A percentile compares a stretch with the other conserved stretches of the same genome.
phyloP scores from a whole-genome alignment of 495 filamentous ascomycete genomes.

The Penicillium simplicissimum region DNA sequence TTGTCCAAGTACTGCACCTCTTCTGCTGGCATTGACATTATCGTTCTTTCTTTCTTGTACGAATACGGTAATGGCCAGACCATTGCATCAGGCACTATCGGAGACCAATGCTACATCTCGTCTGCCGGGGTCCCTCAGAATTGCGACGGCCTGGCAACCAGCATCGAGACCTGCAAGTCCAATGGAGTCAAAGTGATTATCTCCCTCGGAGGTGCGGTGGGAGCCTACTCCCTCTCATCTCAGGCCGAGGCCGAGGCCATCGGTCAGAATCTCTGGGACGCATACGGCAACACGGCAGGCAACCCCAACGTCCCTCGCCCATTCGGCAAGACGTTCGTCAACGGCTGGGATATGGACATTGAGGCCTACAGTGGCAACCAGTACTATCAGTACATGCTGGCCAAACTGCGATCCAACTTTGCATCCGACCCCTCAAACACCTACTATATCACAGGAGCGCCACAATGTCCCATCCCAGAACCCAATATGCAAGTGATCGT shows the following conservation, averaged over 20 bases:
- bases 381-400: conserved; percentile 47
- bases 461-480: conserved; percentile 58
- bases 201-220: conserved; percentile 48
- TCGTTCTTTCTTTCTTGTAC: conserved; percentile 56
- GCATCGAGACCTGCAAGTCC: conserved; percentile 52
- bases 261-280: conserved; percentile 53
- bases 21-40: conserved; percentile 46
- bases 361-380: conserved; percentile 28
- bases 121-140: conserved; percentile 26
- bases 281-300: conserved; percentile 48
- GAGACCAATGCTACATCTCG: conserved; percentile 25
- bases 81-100: conserved; percentile 31
- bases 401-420: conserved; percentile 48
- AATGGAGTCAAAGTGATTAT: conserved; percentile 52
- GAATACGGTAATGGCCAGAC: conserved; percentile 33
- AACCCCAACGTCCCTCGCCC: conserved; percentile 38
- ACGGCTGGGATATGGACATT: conserved; percentile 63
- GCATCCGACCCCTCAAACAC: conserved; percentile 41
- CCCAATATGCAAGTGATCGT: conserved; percentile 49
- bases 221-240: conserved; percentile 40
- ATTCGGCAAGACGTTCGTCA: conserved; percentile 53
- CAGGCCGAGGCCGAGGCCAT: conserved; percentile 45
- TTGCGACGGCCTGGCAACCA: conserved; percentile 46
- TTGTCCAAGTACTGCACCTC: conserved; percentile 42
- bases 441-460: conserved; percentile 59